Evolutionary conservation across 2,329 filamentous ascomycete species (phyloP).

Genomic region (Nothophoma quercina): DNA sequence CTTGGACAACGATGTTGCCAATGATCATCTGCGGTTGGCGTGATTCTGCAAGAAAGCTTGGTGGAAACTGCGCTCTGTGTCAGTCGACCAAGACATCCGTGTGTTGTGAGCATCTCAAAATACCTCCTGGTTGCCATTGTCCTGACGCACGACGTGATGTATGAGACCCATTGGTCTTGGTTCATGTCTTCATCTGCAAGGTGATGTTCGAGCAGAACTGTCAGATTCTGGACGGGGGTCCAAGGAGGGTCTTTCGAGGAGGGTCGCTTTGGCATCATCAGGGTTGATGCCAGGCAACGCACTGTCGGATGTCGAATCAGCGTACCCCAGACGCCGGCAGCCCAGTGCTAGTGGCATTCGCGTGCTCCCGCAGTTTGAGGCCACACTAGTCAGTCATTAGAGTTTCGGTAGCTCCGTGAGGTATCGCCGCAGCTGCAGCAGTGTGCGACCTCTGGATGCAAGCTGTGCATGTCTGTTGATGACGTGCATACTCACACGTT

Average conservation of each 20-base stretch:
- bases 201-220: constrained; percentile 4
- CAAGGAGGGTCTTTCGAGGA: constrained; percentile 6
- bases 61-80: constrained; percentile 5
- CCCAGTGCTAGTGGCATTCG: constrained; percentile 1
- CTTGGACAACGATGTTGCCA: constrained; percentile 27
- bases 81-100: not conserved
- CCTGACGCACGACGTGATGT: constrained; percentile 11
- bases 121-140: constrained; percentile 11
- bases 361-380: constrained; percentile 13
- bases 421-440: not conserved
- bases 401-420: constrained; percentile 6
- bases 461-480: not conserved
- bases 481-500: not conserved
- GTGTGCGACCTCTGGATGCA: too few species aligned
- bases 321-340: not conserved
- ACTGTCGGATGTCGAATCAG: constrained; percentile 4
- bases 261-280: constrained; percentile 1
- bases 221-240: constrained; percentile 6
- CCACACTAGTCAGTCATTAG: not conserved
- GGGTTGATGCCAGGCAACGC: constrained; percentile 8
- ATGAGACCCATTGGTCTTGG: constrained; percentile 9
- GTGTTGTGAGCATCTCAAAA: not conserved
- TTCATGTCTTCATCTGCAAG: constrained; percentile 1
- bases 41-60: constrained; percentile 17
- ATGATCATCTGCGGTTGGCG: constrained; percentile 25